These are phyloP conservation scores for Ogataea siamensis DNA, from an alignment of 805 yeast species.

Conservation along the genomic window DNA sequence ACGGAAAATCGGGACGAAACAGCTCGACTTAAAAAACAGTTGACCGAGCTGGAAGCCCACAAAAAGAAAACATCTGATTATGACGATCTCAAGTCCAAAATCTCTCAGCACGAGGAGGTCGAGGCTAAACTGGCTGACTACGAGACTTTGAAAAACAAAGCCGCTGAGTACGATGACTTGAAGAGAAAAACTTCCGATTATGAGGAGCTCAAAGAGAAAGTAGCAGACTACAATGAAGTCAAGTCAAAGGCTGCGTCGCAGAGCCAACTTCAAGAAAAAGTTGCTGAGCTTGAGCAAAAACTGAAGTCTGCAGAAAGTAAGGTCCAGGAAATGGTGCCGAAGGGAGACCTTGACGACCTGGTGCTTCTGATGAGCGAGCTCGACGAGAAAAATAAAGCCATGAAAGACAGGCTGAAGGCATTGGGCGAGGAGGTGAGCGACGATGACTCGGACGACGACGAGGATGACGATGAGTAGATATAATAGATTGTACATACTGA, in stretches of 20 bases:
- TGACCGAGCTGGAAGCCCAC: background rate
- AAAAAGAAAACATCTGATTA: background rate
- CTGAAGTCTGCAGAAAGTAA: slow-evolving; percentile 1
- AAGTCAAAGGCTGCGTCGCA: slow-evolving; percentile 6
- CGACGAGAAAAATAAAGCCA: slow-evolving; percentile 62
- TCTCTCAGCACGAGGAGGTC: too few relatives aligned
- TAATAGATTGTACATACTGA: slow-evolving; percentile 5
- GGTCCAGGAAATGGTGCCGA: slow-evolving; percentile 38
- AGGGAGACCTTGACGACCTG: slow-evolving; percentile 66
- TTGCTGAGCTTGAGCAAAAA: slow-evolving; percentile 6
- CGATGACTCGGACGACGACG: slow-evolving; percentile 64
- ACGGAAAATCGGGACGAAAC: too few relatives aligned
- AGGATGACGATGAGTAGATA: slow-evolving; percentile 43
- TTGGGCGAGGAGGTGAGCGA: slow-evolving; percentile 64
- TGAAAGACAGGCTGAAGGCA: slow-evolving; percentile 49
- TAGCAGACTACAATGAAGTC: slow-evolving; percentile 13
- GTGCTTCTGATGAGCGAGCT: slow-evolving; percentile 74
- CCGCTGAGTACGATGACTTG: slow-evolving; percentile 11
- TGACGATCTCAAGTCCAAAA: background rate
- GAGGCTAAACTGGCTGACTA: background rate
- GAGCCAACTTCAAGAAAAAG: slow-evolving; percentile 1
- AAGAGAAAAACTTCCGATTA: slow-evolving; percentile 43
- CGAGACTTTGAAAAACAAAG: slow-evolving; percentile 4
- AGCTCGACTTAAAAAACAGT: slow-evolving; percentile 2
- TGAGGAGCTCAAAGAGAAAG: slow-evolving; percentile 8